phyloP scores from a whole-genome alignment of 1,139 yeast species.

The Debaryomycetaceae sp. region DNA sequence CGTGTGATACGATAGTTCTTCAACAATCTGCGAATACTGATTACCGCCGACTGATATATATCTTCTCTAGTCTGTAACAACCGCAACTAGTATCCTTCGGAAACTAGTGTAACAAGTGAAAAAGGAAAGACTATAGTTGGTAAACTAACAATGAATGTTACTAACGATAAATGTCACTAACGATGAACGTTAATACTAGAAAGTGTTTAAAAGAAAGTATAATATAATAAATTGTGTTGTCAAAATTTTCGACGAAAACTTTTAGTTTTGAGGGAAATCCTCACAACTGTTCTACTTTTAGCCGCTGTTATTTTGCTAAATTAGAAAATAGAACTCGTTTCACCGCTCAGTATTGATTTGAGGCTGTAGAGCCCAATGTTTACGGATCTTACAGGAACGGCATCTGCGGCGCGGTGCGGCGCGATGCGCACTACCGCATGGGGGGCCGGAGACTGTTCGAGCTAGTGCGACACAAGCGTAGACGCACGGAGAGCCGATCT shows the following conservation, averaged over 20 bases:
- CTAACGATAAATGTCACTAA: not conserved
- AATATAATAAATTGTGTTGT: not conserved
- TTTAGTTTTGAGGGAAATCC: not conserved
- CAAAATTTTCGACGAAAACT: not conserved
- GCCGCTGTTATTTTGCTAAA: not conserved
- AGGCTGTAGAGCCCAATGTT: not conserved
- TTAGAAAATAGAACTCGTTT: not conserved
- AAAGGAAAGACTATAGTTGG: conserved; percentile 24
- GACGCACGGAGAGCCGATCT: not conserved
- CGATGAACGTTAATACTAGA: not conserved
- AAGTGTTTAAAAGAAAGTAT: not conserved
- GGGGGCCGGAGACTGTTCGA: too few species aligned
- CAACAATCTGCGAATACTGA: not conserved
- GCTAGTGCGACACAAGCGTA: too few species aligned
- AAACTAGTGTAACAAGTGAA: conserved; percentile 2
- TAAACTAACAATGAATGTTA: not conserved
- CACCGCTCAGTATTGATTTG: not conserved
- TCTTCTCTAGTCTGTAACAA: not conserved
- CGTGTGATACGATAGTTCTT: not conserved
- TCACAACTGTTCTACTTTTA: too few species aligned
- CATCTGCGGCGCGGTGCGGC: not conserved
- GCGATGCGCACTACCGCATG: not conserved
- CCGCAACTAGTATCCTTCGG: not conserved
- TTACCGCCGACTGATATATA: not conserved
- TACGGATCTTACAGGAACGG: not conserved